A percentile compares a stretch with the other conserved stretches of the same genome.
Evolutionary conservation across 2,329 filamentous ascomycete species (phyloP).

Genomic region (Septoria petroselini): DNA sequence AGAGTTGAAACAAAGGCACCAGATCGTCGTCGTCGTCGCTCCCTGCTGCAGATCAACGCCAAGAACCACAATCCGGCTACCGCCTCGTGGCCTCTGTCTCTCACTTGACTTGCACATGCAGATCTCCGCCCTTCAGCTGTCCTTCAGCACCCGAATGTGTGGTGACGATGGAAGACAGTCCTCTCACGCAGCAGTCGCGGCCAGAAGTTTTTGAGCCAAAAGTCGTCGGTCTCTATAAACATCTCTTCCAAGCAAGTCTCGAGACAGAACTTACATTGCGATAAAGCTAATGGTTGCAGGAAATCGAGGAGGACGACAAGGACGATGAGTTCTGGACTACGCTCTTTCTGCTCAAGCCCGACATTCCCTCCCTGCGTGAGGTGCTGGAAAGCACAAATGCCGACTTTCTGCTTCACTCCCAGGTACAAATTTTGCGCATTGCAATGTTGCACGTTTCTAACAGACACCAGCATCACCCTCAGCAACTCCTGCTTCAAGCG

Average conservation of each 20-base stretch:
- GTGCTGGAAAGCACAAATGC: constrained; percentile 69
- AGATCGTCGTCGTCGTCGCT: constrained; percentile 1
- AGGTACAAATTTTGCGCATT: constrained; percentile 48
- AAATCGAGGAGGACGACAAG: constrained; percentile 65
- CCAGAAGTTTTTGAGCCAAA: constrained; percentile 92
- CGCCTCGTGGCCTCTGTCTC: constrained; percentile 3
- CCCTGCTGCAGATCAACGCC: constrained; percentile 6
- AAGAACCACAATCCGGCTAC: background rate
- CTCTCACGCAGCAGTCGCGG: constrained; percentile 85
- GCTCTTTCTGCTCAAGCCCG: constrained; percentile 86
- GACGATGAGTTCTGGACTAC: constrained; percentile 93
- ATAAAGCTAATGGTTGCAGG: constrained; percentile 36
- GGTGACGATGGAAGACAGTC: constrained; percentile 38
- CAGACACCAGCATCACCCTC: constrained; percentile 57
- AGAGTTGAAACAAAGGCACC: constrained; percentile 6
- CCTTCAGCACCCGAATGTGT: background rate
- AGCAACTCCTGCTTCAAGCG: constrained; percentile 73
- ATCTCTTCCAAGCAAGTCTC: too few species aligned
- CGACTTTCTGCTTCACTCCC: constrained; percentile 71
- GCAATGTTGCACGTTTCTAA: constrained; percentile 4
- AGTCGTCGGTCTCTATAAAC: constrained; percentile 84
- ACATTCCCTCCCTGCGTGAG: constrained; percentile 63
- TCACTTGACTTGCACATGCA: background rate
- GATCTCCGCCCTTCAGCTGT: constrained; percentile 1
- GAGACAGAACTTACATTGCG: background rate